Percentiles rank a stretch among this genome's conserved stretches.
Conservation (phyloP, 139 green algal species). For the Haematococcus sp. region DNA sequence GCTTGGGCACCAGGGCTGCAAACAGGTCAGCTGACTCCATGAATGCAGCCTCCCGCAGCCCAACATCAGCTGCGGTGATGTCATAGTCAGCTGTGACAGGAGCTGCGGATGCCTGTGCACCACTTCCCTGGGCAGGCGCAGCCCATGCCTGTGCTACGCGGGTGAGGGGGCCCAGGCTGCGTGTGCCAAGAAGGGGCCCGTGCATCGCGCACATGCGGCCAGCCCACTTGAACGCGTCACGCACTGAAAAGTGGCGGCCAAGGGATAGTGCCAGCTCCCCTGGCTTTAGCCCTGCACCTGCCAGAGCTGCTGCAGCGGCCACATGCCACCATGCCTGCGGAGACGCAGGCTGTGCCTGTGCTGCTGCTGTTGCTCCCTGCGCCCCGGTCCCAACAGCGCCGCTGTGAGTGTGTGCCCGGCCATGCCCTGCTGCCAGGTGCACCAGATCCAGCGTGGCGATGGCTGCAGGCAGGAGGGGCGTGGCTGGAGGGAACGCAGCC, state of each 20-base stretch:
- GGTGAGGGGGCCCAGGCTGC: not conserved
- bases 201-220: slow-evolving; percentile 51
- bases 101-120: not conserved
- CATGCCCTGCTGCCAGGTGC: slow-evolving; percentile 49
- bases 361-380: not conserved
- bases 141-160: not conserved
- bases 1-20: slow-evolving; percentile 33
- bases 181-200: not conserved
- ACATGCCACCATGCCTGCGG: slow-evolving; percentile 12
- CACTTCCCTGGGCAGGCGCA: not conserved
- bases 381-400: not conserved
- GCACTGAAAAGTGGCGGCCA: slow-evolving; percentile 62
- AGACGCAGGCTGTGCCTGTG: not conserved
- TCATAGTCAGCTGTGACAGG: not conserved
- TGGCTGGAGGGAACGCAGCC: slow-evolving; percentile 52
- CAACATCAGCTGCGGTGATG: not conserved
- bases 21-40: slow-evolving; percentile 47
- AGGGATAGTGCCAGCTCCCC: slow-evolving; percentile 60
- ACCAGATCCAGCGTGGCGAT: slow-evolving; percentile 59
- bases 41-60: slow-evolving; percentile 34
- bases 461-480: slow-evolving; percentile 63
- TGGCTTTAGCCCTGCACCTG: slow-evolving; percentile 36
- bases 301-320: slow-evolving; percentile 37
- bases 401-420: not conserved
- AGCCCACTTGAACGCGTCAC: slow-evolving; percentile 87